Conservation (phyloP, 768 basidiomycete species). For the Suillus americanus region DNA sequence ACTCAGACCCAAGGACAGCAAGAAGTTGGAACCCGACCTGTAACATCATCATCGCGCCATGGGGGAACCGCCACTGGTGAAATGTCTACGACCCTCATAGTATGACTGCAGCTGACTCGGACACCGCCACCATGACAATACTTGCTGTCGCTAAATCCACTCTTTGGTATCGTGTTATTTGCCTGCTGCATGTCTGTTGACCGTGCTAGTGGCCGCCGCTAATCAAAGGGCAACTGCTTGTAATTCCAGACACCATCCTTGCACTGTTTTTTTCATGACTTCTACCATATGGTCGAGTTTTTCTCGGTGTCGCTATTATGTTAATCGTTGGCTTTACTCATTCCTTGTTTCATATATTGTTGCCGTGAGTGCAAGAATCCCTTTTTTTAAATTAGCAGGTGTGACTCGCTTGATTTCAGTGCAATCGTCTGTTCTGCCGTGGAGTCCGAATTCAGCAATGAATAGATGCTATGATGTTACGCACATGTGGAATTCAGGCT, state of each 20-base stretch:
- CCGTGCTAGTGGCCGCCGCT: not conserved
- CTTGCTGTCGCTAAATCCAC: not conserved
- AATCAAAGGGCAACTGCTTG: not conserved
- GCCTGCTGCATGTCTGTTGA: not conserved
- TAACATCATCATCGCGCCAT: not conserved
- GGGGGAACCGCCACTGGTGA: not conserved
- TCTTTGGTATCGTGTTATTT: not conserved
- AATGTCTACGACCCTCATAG: not conserved
- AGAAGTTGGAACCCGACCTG: not conserved
- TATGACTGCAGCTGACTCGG: not conserved
- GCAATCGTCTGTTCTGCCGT: not conserved
- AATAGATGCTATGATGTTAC: not conserved
- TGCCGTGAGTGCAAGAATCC: not conserved
- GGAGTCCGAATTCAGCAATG: not conserved
- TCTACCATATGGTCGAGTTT: not conserved
- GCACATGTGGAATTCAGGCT: not conserved
- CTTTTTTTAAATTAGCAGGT: not conserved
- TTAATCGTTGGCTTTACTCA: not conserved
- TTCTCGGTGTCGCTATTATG: not conserved
- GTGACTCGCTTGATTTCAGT: not conserved
- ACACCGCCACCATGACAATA: not conserved
- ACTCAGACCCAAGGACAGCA: not conserved
- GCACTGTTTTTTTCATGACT: not conserved
- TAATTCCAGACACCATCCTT: not conserved
- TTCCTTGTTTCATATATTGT: not conserved